A percentile compares a stretch with the other conserved stretches of the same genome.
phyloP scores from a whole-genome alignment of 164 flowering plant species.

The Vitis rotundifolia region DNA sequence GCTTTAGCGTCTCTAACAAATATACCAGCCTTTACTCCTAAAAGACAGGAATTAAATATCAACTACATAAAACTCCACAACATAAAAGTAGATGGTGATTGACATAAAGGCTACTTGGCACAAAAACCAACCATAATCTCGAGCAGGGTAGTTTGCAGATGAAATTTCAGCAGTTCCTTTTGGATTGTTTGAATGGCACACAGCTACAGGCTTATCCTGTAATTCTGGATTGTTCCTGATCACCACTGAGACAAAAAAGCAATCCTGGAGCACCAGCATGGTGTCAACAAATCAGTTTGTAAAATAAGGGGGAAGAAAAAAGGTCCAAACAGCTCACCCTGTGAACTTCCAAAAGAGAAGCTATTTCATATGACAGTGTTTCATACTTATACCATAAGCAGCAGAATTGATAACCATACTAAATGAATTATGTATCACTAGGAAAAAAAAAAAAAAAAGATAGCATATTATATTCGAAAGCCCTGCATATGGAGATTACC shows the following conservation, averaged over 20 bases:
- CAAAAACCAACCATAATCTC: conserved; percentile 63
- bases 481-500: conserved; percentile 43
- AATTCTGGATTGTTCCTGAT: conserved; percentile 70
- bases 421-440: not conserved
- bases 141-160: conserved; percentile 93
- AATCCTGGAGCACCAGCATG: conserved; percentile 62
- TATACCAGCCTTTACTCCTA: conserved; percentile 92
- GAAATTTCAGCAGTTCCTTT: conserved; percentile 98
- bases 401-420: conserved; percentile 1
- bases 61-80: not conserved
- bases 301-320: too few relatives aligned
- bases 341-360: too few relatives aligned
- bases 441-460: conserved; percentile 3
- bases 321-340: too few relatives aligned
- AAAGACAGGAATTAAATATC: conserved; percentile 6
- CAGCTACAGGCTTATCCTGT: conserved; percentile 82
- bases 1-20: conserved; percentile 94
- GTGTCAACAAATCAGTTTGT: not conserved
- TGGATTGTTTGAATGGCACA: conserved; percentile 89
- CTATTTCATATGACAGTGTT: too few relatives aligned
- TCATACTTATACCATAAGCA: too few relatives aligned
- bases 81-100: not conserved
- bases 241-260: conserved; percentile 89
- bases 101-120: not conserved
- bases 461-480: not conserved